Evolutionary conservation across 768 basidiomycete genomes (phyloP).

Genomic region (Pleurotus citrinopileatus): DNA sequence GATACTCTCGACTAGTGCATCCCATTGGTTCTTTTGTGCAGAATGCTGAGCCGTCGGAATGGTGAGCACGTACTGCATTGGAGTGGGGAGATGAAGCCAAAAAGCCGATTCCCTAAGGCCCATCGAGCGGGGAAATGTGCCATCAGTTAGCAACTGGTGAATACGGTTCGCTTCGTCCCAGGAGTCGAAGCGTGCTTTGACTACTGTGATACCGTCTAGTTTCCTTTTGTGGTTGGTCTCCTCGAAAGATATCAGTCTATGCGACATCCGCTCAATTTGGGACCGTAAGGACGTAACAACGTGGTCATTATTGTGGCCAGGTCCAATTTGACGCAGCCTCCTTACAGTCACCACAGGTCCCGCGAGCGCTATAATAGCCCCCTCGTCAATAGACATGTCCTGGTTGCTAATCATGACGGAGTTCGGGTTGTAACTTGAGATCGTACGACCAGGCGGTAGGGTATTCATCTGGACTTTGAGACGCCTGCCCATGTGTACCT

Average conservation of each 20-base stretch:
- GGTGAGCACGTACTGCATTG: conserved; percentile 47
- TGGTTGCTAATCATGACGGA: conserved; percentile 45
- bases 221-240: conserved; percentile 14
- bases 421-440: conserved; percentile 22
- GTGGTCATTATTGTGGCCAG: conserved; percentile 19
- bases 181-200: conserved; percentile 44
- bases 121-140: conserved; percentile 17
- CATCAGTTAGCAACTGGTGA: conserved; percentile 30
- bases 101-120: conserved; percentile 29
- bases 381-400: conserved; percentile 22
- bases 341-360: conserved; percentile 29
- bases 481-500: conserved; percentile 33
- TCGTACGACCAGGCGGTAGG: conserved; percentile 28
- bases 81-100: conserved; percentile 43
- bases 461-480: conserved; percentile 43
- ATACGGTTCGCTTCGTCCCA: conserved; percentile 47
- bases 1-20: conserved; percentile 32
- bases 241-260: conserved; percentile 24
- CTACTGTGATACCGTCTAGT: conserved; percentile 27
- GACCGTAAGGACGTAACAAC: conserved; percentile 18
- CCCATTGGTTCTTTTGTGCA: conserved; percentile 50
- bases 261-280: conserved; percentile 10
- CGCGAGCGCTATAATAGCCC: too few relatives aligned
- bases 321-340: too few relatives aligned
- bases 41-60: conserved; percentile 47